Percentiles rank a stretch among this genome's conserved stretches.
These are phyloP conservation scores for Mucor piriformis DNA, from an alignment of 371 early-diverging fungal species.

Conservation along the genomic window DNA sequence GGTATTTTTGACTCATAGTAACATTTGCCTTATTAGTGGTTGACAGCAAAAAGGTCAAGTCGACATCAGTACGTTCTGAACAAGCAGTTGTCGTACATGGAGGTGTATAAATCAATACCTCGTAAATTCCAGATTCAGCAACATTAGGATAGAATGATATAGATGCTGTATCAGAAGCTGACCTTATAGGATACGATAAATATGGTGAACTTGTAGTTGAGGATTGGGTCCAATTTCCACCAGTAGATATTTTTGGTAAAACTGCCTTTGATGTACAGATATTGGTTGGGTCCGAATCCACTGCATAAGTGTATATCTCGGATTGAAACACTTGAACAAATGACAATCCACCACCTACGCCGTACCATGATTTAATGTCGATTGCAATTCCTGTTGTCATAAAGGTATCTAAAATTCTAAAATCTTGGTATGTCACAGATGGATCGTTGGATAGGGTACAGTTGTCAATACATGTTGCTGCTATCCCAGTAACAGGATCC, in stretches of 20 bases:
- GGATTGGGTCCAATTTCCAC: slow-evolving; percentile 3
- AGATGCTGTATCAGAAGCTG: slow-evolving; percentile 6
- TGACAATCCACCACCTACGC: slow-evolving; percentile 72
- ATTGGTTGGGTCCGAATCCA: slow-evolving; percentile 32
- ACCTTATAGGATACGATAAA: background rate
- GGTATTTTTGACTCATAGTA: slow-evolving; percentile 28
- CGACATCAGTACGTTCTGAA: slow-evolving; percentile 45
- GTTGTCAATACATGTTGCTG: slow-evolving; percentile 55
- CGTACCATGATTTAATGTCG: slow-evolving; percentile 73
- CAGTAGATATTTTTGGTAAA: background rate
- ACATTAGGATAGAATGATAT: slow-evolving; percentile 60
- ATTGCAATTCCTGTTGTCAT: slow-evolving; percentile 61
- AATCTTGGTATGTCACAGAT: slow-evolving; percentile 61
- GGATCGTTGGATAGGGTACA: slow-evolving; percentile 60
- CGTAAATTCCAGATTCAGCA: slow-evolving; percentile 68
- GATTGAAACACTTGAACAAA: slow-evolving; percentile 71
- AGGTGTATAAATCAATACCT: slow-evolving; percentile 64
- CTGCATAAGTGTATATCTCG: slow-evolving; percentile 32
- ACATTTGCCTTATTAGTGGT: slow-evolving; percentile 33
- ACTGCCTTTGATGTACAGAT: slow-evolving; percentile 5
- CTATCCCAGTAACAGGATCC: slow-evolving; percentile 53
- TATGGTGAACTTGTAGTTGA: background rate
- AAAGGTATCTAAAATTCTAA: slow-evolving; percentile 47
- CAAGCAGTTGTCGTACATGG: slow-evolving; percentile 59
- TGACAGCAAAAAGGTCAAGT: slow-evolving; percentile 32